Evolutionary conservation across 305 asterid species (phyloP).

Genomic region (Salvia sclarea): DNA sequence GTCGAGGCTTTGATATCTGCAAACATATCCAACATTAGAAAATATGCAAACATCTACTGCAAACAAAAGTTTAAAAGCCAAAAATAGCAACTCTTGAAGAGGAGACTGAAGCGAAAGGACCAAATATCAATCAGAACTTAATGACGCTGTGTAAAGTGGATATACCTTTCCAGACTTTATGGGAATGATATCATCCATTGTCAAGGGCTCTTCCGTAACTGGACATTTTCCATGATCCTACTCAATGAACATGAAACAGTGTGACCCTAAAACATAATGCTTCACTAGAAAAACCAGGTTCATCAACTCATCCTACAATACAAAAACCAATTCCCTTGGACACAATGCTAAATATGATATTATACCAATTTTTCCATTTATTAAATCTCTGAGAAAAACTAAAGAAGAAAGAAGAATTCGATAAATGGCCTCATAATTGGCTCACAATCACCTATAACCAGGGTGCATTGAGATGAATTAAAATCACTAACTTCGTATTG

Average conservation of each 20-base stretch:
- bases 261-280: neutral
- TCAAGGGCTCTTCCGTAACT: slow-evolving; percentile 80
- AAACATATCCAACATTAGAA: slow-evolving; percentile 24
- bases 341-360: neutral
- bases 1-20: slow-evolving; percentile 94
- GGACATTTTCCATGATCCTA: slow-evolving; percentile 97
- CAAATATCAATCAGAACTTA: neutral
- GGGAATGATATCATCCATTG: slow-evolving; percentile 78
- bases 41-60: neutral
- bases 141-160: neutral
- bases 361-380: neutral
- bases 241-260: neutral
- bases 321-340: neutral
- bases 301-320: neutral
- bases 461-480: neutral
- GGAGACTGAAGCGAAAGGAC: neutral
- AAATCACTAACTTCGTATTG: neutral
- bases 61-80: neutral
- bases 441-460: neutral
- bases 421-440: neutral
- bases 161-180: slow-evolving; percentile 46
- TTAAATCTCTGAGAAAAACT: neutral
- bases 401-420: neutral
- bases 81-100: neutral
- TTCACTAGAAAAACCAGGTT: neutral